These are phyloP conservation scores for Spiromastix sp. DNA, from an alignment of 2,329 filamentous ascomycete species.

Conservation along the genomic window DNA sequence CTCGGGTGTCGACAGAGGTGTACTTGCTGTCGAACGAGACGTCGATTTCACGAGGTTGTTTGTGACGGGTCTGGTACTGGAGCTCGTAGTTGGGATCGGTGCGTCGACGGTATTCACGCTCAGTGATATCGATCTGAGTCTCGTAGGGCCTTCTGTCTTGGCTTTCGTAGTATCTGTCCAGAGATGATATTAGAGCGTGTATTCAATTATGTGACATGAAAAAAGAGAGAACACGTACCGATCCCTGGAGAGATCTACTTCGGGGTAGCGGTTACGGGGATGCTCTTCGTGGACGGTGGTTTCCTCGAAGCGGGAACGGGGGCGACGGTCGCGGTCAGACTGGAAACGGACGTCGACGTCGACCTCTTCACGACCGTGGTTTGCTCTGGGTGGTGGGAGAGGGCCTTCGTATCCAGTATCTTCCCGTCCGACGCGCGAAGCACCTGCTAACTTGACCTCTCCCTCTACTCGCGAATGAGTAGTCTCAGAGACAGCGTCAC, in stretches of 20 bases:
- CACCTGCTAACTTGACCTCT: slow-evolving; percentile 64
- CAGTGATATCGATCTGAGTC: slow-evolving; percentile 42
- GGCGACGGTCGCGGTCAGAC: slow-evolving; percentile 22
- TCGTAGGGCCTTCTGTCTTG: slow-evolving; percentile 32
- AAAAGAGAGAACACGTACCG: slow-evolving; percentile 31
- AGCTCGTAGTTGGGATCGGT: slow-evolving; percentile 43
- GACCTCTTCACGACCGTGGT: slow-evolving; percentile 74
- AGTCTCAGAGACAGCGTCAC: slow-evolving; percentile 55
- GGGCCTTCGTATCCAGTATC: slow-evolving; percentile 66
- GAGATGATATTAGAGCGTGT: slow-evolving; percentile 7
- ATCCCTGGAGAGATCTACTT: slow-evolving; percentile 42
- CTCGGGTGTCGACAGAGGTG: slow-evolving; percentile 9
- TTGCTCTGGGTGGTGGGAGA: slow-evolving; percentile 54
- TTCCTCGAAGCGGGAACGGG: slow-evolving; percentile 21
- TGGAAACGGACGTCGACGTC: slow-evolving; percentile 67
- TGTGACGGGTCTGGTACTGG: slow-evolving; percentile 30
- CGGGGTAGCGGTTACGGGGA: slow-evolving; percentile 31
- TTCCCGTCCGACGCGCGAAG: slow-evolving; percentile 93
- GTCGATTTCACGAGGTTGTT: slow-evolving; percentile 19
- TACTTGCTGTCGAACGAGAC: slow-evolving; percentile 17
- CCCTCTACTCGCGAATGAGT: slow-evolving; percentile 77
- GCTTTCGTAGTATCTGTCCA: slow-evolving; percentile 16
- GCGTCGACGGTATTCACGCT: slow-evolving; percentile 57
- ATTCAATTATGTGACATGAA: slow-evolving; percentile 11
- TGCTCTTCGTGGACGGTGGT: slow-evolving; percentile 26